phyloP scores from a whole-genome alignment of 73 alveolate species.

The Paramecium sexaurelia region DNA sequence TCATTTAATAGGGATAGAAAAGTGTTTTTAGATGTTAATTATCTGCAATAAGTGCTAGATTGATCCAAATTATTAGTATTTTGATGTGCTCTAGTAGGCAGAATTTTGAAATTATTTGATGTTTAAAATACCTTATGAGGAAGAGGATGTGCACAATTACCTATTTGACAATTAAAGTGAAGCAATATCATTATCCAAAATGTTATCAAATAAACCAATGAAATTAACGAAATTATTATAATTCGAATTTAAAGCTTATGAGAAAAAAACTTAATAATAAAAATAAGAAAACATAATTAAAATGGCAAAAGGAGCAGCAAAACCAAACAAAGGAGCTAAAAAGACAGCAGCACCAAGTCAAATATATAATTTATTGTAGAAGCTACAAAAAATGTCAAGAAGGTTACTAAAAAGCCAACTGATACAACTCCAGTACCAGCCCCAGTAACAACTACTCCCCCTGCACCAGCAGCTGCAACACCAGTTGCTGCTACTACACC shows the following conservation, averaged over 20 bases:
- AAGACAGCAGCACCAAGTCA: constrained; percentile 7
- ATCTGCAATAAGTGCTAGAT: neutral
- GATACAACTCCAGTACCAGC: constrained; percentile 12
- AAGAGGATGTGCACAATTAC: constrained; percentile 10
- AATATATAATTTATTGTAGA: neutral
- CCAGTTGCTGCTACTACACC: constrained; percentile 38
- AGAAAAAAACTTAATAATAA: neutral
- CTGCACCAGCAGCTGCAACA: neutral
- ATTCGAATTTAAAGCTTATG: constrained; percentile 21
- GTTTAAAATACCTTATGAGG: constrained; percentile 21
- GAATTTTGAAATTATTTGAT: constrained; percentile 11
- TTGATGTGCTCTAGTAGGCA: constrained; percentile 1
- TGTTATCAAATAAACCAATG: constrained; percentile 18
- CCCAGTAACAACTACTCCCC: constrained; percentile 4
- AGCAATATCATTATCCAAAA: constrained; percentile 26
- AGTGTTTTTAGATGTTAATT: neutral
- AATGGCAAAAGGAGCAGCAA: constrained; percentile 6
- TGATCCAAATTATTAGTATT: neutral
- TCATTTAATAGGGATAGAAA: neutral
- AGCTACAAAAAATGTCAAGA: constrained; percentile 29
- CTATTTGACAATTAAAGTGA: neutral
- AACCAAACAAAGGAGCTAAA: neutral
- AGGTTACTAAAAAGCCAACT: neutral
- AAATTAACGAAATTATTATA: constrained; percentile 18
- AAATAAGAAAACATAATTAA: constrained; percentile 11